phyloP scores from a whole-genome alignment of 345 rosid species.

The Melastoma malabathricum region DNA sequence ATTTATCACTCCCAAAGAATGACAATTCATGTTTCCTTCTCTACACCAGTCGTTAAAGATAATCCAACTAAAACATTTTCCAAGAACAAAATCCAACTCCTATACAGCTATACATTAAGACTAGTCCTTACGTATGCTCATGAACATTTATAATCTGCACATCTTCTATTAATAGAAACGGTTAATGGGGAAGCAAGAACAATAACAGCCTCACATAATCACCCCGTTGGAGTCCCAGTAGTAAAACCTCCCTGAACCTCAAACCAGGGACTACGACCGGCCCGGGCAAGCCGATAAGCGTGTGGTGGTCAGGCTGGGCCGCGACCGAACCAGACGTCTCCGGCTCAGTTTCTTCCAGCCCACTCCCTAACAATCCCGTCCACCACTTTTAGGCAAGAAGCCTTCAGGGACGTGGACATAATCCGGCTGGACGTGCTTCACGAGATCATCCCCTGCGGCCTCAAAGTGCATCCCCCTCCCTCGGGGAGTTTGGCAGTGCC shows the following conservation, averaged over 20 bases:
- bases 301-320: constrained; percentile 45
- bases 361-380: constrained; percentile 47
- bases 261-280: constrained; percentile 67
- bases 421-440: constrained; percentile 40
- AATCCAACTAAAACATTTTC: no score
- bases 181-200: neutral
- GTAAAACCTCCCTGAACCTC: constrained; percentile 74
- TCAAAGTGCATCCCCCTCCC: constrained; percentile 21
- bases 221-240: constrained; percentile 98
- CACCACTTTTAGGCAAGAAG: constrained; percentile 64
- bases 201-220: constrained; percentile 33
- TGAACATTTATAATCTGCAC: no score
- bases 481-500: constrained; percentile 10
- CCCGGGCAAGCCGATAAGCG: constrained; percentile 65
- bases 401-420: constrained; percentile 45
- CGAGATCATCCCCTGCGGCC: constrained; percentile 46
- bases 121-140: no score
- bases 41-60: no score
- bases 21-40: no score
- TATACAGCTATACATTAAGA: no score
- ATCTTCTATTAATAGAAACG: neutral
- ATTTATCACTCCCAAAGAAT: no score
- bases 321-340: constrained; percentile 38
- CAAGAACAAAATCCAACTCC: no score
- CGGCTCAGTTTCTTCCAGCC: constrained; percentile 86